phyloP scores from a whole-genome alignment of 441 rosid species.

The Populus hybrid region DNA sequence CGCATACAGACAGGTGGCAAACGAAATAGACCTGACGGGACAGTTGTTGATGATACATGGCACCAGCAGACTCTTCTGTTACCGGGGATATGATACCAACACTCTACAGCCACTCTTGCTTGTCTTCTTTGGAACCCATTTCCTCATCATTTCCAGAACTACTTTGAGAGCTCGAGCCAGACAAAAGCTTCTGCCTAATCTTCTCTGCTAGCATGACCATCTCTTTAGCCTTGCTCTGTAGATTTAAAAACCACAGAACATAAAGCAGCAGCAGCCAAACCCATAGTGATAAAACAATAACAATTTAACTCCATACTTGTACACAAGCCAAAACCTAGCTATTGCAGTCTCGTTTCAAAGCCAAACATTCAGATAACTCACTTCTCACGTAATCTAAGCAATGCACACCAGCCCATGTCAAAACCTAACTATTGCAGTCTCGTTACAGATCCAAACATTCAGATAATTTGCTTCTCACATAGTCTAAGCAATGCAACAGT shows the following conservation, averaged over 20 bases:
- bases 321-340: too few relatives aligned
- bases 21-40: constrained; percentile 71
- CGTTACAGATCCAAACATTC: too few relatives aligned
- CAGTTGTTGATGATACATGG: constrained; percentile 81
- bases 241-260: background rate
- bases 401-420: too few relatives aligned
- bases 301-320: background rate
- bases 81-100: constrained; percentile 96
- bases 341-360: too few relatives aligned
- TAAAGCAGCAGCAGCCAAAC: background rate
- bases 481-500: background rate
- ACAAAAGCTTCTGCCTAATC: constrained; percentile 84
- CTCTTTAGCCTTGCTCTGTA: constrained; percentile 83
- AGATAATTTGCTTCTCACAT: background rate
- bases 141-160: constrained; percentile 62
- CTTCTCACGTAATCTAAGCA: background rate
- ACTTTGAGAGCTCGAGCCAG: constrained; percentile 57
- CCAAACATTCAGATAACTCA: background rate
- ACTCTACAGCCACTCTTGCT: constrained; percentile 90
- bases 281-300: background rate
- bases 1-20: background rate
- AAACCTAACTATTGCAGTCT: too few relatives aligned
- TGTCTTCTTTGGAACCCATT: constrained; percentile 88
- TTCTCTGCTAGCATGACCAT: constrained; percentile 90
- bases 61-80: constrained; percentile 92